Conservation (phyloP, 2,329 filamentous ascomycete species). For the Calonectria pseudoreteaudii region DNA sequence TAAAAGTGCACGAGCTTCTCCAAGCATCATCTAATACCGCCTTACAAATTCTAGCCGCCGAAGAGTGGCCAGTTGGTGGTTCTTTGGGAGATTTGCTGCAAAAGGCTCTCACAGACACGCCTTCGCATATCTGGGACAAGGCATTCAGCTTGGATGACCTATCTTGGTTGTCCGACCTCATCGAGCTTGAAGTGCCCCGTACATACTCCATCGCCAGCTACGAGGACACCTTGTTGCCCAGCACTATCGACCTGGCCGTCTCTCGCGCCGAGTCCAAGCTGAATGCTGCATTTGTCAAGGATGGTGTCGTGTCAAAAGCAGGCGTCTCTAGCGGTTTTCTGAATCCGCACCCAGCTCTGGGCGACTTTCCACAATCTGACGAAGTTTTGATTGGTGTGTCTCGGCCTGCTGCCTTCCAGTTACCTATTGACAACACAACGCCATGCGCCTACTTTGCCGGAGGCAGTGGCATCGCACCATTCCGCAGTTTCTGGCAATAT, state of each 20-base stretch:
- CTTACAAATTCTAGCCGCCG: slow-evolving; percentile 60
- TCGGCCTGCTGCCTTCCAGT: slow-evolving; percentile 62
- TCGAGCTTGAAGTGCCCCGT: slow-evolving; percentile 62
- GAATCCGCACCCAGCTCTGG: slow-evolving; percentile 54
- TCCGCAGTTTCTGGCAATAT: slow-evolving; percentile 66
- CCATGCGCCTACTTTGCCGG: slow-evolving; percentile 66
- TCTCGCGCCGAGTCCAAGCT: slow-evolving; percentile 64
- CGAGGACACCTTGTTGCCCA: slow-evolving; percentile 62
- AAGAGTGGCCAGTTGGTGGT: slow-evolving; percentile 64
- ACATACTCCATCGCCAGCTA: slow-evolving; percentile 66
- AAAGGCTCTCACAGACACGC: slow-evolving; percentile 59
- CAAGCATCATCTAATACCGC: slow-evolving; percentile 62
- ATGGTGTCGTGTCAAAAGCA: slow-evolving; percentile 48
- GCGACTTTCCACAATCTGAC: slow-evolving; percentile 55
- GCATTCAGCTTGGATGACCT: slow-evolving; percentile 60
- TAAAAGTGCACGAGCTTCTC: slow-evolving; percentile 61
- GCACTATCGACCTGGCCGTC: slow-evolving; percentile 63
- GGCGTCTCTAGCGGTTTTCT: slow-evolving; percentile 66
- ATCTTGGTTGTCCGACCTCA: slow-evolving; percentile 59
- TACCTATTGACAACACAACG: slow-evolving; percentile 61
- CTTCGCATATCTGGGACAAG: slow-evolving; percentile 61
- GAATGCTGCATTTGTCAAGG: slow-evolving; percentile 54
- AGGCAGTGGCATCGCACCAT: slow-evolving; percentile 65
- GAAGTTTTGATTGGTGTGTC: slow-evolving; percentile 65
- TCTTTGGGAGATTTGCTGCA: slow-evolving; percentile 64